Conservation (phyloP, 306 rosid species). For the Gynostemma pentaphyllum region DNA sequence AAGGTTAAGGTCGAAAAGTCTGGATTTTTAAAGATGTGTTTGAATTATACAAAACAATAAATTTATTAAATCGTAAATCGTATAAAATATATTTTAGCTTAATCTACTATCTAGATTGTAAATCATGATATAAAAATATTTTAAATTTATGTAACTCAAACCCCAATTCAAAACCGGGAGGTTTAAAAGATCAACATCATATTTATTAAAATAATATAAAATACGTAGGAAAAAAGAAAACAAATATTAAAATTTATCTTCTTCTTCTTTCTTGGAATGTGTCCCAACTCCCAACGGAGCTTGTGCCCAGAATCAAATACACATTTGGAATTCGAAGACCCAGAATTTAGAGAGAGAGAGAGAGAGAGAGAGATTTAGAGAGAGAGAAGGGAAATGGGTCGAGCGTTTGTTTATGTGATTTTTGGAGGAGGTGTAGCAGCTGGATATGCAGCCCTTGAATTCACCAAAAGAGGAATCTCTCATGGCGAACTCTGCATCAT, state of each 20-base stretch:
- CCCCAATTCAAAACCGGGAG: too few relatives aligned
- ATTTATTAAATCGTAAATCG: too few relatives aligned
- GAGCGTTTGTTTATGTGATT: conserved; percentile 92
- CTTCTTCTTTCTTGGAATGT: not conserved
- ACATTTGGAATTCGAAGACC: not conserved
- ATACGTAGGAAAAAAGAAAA: not conserved
- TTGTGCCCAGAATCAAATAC: conserved; percentile 14
- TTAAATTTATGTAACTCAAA: too few relatives aligned
- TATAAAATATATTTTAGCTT: too few relatives aligned
- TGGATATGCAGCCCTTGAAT: conserved; percentile 99
- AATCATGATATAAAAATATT: too few relatives aligned
- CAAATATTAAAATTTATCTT: not conserved
- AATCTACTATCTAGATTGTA: too few relatives aligned
- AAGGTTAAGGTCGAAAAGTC: too few relatives aligned
- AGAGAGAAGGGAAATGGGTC: conserved; percentile 46
- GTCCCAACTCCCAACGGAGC: not conserved
- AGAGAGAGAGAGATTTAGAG: not conserved
- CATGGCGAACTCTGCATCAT: conserved; percentile 94
- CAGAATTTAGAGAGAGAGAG: not conserved
- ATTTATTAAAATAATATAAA: not conserved
- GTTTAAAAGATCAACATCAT: too few relatives aligned
- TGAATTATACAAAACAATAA: too few relatives aligned
- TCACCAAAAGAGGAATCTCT: conserved; percentile 56
- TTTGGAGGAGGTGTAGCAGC: conserved; percentile 97
- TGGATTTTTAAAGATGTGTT: too few relatives aligned